A percentile compares a stretch with the other conserved stretches of the same genome.
phyloP scores from a whole-genome alignment of 2,329 filamentous ascomycete species.

The Diaporthe sp. region DNA sequence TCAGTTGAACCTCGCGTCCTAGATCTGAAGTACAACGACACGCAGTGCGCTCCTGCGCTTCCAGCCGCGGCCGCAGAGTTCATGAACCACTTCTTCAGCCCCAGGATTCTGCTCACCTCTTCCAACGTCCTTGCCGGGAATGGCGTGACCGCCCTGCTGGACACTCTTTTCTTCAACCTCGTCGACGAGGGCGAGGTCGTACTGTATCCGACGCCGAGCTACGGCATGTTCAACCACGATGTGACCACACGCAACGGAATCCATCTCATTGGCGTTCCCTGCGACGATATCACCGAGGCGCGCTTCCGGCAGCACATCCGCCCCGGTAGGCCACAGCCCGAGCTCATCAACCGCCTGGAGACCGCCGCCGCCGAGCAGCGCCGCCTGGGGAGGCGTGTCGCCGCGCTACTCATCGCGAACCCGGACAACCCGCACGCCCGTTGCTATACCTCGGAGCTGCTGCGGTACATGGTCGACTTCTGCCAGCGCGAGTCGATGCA shows the following conservation, averaged over 20 bases:
- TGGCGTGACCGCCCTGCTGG: conserved; percentile 37
- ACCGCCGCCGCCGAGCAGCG: conserved; percentile 30
- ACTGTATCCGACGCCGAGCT: conserved; percentile 37
- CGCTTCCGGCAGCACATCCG: conserved; percentile 38
- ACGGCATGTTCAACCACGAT: conserved; percentile 40
- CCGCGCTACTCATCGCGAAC: conserved; percentile 39
- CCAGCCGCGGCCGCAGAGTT: conserved; percentile 36
- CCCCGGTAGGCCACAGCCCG: conserved; percentile 36
- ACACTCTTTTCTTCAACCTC: conserved; percentile 40
- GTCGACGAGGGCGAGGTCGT: conserved; percentile 36
- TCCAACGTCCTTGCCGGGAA: conserved; percentile 37
- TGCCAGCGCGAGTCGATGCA: conserved; percentile 37
- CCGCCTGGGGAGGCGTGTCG: conserved; percentile 33
- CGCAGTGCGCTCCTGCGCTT: conserved; percentile 32
- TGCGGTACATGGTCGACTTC: conserved; percentile 35
- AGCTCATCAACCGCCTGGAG: conserved; percentile 32
- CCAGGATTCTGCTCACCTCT: conserved; percentile 20
- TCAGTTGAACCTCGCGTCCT: neutral
- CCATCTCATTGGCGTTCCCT: conserved; percentile 34
- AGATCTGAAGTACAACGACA: conserved; percentile 41
- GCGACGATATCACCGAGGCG: conserved; percentile 39
- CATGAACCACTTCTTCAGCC: conserved; percentile 38
- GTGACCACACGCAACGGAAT: conserved; percentile 37
- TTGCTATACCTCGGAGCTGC: conserved; percentile 35
- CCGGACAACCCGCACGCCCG: conserved; percentile 39